Base-by-base conservation (phyloP, 2,329 filamentous ascomycete species). In the Lecanosticta acicola region DNA sequence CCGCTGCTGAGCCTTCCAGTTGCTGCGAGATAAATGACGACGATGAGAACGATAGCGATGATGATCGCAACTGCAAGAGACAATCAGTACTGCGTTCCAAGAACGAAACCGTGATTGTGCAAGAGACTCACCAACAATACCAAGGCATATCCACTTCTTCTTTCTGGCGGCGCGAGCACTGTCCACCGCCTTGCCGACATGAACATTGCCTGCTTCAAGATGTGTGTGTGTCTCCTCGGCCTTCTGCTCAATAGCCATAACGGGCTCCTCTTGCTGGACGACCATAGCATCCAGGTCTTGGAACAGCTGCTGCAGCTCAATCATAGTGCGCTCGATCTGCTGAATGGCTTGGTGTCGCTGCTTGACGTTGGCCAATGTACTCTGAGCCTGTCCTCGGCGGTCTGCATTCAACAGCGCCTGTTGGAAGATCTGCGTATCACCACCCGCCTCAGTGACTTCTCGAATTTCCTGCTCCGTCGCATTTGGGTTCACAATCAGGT, bases 61-160 rank as follows among this genome's bases (percentile, higher is more conserved):
- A 66, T 56, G 48, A 65, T 63, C 45, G 56, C 57, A 29, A 62
- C 58, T 60, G 45, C 14, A 42, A 19, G 21, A 16, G 32, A n/a
- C 26, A 41, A 34, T 51, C 18, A 49, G 42, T 33, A 34, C 32
- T 17, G 16, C 10, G 13, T 18, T 37, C 36, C 20, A 19, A 49
- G 4, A 16, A 48, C 47, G 40, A 51, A 61, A 46, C 65, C 56
- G 51, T 65, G 60, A 9, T 5, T 26, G 13, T 11, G 16, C 43
- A n/a, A 26, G 18, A 54, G 57, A 79, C 77, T 69, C 65, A 77
- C 73, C 71, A 58, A 76, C 71, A 61, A 96, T 87, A 60, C 84
- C 82, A 57, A 95, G 71, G 75, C 89, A 95, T 66, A 86, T 90
- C 90, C 89, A 96, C 85, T 96, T 96, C 88, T 94, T 94, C 73